Evolutionary conservation across 129 eudicot species (phyloP).

Genomic region (Tagetes patula): DNA sequence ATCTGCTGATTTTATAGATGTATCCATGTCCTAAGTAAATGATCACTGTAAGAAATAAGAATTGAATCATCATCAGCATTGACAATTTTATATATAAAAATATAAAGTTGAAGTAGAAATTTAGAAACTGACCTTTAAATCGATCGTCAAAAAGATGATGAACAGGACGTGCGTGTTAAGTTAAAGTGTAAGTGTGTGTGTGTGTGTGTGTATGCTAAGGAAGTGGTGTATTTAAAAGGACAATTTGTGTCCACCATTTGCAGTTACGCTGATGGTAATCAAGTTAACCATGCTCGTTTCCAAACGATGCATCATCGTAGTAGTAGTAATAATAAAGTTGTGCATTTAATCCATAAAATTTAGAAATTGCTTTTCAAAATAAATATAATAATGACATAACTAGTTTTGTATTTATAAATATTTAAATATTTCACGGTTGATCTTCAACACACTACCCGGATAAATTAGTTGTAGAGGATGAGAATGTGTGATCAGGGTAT

Average conservation of each 20-base stretch:
- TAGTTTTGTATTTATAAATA: no score
- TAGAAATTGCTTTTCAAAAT: no score
- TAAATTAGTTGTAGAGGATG: no score
- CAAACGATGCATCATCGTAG: neutral
- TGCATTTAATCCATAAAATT: no score
- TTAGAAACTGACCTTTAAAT: conserved; percentile 16
- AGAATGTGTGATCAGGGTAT: no score
- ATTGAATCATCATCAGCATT: neutral
- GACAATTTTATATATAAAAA: neutral
- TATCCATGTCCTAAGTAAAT: conserved; percentile 37
- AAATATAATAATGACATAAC: no score
- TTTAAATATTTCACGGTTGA: no score
- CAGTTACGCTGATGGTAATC: neutral
- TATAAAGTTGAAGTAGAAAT: neutral
- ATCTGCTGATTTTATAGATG: conserved; percentile 52
- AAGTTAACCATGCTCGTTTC: neutral
- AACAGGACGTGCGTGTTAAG: conserved; percentile 8
- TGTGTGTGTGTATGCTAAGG: conserved; percentile 2
- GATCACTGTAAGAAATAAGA: neutral
- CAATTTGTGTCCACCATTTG: neutral
- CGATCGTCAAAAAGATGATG: no score
- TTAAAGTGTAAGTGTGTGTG: neutral
- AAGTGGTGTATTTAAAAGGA: conserved; percentile 14
- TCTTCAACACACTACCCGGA: no score
- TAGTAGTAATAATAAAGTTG: no score